Evolutionary conservation across 2,329 filamentous ascomycete species (phyloP).

Genomic region (Xylariaceae sp.): DNA sequence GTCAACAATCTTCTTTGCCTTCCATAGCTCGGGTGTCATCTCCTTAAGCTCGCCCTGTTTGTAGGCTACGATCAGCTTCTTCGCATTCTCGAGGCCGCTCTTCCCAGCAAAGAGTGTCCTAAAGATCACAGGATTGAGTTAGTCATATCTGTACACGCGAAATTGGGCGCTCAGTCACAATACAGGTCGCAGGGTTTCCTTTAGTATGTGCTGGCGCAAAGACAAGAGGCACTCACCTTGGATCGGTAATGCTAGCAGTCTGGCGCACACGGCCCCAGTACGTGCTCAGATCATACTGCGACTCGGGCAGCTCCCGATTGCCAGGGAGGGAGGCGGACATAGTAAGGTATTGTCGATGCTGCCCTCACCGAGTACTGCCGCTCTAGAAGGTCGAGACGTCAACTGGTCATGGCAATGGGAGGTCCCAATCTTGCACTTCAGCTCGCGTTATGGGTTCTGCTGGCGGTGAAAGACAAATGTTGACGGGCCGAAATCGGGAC

Average conservation of each 20-base stretch:
- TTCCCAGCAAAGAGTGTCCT: slow-evolving; percentile 87
- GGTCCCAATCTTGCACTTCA: not conserved
- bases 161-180: not conserved
- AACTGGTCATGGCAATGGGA: slow-evolving; percentile 5
- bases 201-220: not conserved
- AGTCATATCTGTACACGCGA: slow-evolving; percentile 14
- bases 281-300: slow-evolving; percentile 88
- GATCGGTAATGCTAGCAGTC: slow-evolving; percentile 88
- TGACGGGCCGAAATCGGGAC: slow-evolving; percentile 18
- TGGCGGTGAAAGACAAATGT: slow-evolving; percentile 4
- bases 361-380: slow-evolving; percentile 21
- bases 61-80: slow-evolving; percentile 80
- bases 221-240: slow-evolving; percentile 72
- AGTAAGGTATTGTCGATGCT: slow-evolving; percentile 24
- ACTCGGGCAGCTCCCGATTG: slow-evolving; percentile 82
- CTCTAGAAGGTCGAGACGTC: not conserved
- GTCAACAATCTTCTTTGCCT: slow-evolving; percentile 95
- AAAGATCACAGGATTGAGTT: slow-evolving; percentile 16
- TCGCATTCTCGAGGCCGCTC: slow-evolving; percentile 82
- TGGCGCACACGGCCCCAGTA: slow-evolving; percentile 96
- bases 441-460: slow-evolving; percentile 2
- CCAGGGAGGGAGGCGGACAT: slow-evolving; percentile 73
- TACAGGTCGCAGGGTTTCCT: not conserved
- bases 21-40: slow-evolving; percentile 93
- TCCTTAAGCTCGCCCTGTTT: slow-evolving; percentile 79